A percentile compares a stretch with the other conserved stretches of the same genome.
These are phyloP conservation scores for Pleurotus platypus DNA, from an alignment of 768 basidiomycete species.

Conservation along the genomic window DNA sequence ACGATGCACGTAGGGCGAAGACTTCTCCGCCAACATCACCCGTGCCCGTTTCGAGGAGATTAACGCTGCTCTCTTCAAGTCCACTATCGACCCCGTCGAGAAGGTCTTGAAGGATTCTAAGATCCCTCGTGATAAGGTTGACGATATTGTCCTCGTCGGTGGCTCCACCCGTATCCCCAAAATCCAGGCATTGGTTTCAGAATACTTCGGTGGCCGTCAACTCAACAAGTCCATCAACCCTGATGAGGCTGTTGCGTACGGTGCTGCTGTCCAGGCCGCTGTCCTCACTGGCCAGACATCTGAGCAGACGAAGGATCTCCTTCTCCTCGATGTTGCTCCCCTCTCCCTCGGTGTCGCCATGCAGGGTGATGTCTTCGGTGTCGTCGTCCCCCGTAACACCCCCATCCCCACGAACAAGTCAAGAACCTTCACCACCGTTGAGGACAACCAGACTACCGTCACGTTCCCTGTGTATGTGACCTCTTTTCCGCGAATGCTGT, in stretches of 20 bases:
- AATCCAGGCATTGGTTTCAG: constrained; percentile 95
- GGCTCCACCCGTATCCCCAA: constrained; percentile 98
- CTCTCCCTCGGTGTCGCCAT: constrained; percentile 96
- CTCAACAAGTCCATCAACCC: constrained; percentile 99
- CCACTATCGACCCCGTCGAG: constrained; percentile 96
- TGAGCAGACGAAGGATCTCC: constrained; percentile 94
- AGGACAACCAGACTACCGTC: constrained; percentile 99
- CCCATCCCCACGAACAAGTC: constrained; percentile 99
- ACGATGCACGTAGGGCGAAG: constrained; percentile 64
- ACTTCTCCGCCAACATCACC: constrained; percentile 98
- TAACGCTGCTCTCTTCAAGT: constrained; percentile 93
- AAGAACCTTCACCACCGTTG: constrained; percentile 97
- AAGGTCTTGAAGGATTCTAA: constrained; percentile 99
- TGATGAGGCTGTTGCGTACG: constrained; percentile 97
- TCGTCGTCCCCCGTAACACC: constrained; percentile 99
- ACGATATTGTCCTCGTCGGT: constrained; percentile 99
- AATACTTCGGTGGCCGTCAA: constrained; percentile 99
- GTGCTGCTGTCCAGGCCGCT: constrained; percentile 97
- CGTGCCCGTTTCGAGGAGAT: constrained; percentile 99
- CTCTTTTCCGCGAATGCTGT: not conserved
- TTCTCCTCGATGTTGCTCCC: constrained; percentile 92
- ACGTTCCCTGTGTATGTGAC: constrained; percentile 92
- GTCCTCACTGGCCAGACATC: constrained; percentile 98
- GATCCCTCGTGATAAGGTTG: constrained; percentile 95
- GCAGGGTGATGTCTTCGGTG: constrained; percentile 99